Base-by-base conservation (phyloP, 106 monocot species). In the Allium cepa region DNA sequence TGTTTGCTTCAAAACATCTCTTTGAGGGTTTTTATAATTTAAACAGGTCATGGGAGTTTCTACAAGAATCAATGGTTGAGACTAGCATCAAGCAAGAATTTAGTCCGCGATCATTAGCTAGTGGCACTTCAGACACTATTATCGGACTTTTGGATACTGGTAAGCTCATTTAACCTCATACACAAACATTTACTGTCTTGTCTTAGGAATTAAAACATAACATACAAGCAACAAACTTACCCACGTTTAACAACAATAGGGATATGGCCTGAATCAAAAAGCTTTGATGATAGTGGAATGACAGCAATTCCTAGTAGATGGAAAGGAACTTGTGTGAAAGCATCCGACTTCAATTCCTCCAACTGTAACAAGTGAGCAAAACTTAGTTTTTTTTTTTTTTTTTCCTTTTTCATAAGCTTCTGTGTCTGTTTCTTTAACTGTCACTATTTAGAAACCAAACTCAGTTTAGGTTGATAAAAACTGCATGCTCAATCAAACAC, bases 121-220 rank as follows among this genome's bases (percentile, higher is more conserved):
- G 49, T 46, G 66, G 71, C 1, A 46, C n/a, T 1, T 46, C 69
- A 0, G 89, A 85, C 76, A 75, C 80, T 46, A 84, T 94, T 47
- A 80, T 94, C n/a, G 94, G 94, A 14, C 60, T 90, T 9, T 53
- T 94, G 8, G 94, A 94, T 67, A 87, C 94, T 45, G 94, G 92
- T 68, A 82, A 74, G 67, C 26, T 27, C 36, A 36, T 36, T 36
- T 36, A 36, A 36, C 36, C 5, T 36, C 36, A 36, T 1, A 36
- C 36, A 36, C 36, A n/a, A n/a, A 36, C 5, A 36, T 3, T 36
- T 36, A 36, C 36, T 36, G 36, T 36, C 36, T 36, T 36, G 3
- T 36, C 36, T 36, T 36, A 36, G 3, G 5, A 36, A 36, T 1
- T 36, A 36, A 5, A 36, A 36, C 36, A 36, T 36, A 36, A 1